Evolutionary conservation across 2,329 filamentous ascomycete genomes (phyloP), one percentile per base, ranked within the genome.

Genomic region (Fusarium robinianum): DNA sequence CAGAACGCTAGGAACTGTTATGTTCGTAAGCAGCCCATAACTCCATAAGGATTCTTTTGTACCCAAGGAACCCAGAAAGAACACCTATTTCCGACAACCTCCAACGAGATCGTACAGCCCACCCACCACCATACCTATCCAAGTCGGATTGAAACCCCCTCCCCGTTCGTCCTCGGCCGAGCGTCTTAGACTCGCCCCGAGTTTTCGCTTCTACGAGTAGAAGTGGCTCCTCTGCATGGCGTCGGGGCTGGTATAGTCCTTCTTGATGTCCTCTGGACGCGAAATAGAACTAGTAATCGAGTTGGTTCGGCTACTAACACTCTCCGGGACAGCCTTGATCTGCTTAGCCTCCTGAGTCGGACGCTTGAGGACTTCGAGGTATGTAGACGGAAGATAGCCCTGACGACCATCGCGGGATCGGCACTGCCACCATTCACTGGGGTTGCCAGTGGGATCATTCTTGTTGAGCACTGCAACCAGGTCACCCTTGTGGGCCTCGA

Each of bases 401-500:
- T 96, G 85, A 17, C 90, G 80, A 31, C 90, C 91, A 65, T 97
- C 90, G 49, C 94, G 80, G 10, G 92, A 87, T 41, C 94, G 81
- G 70, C 95, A 99, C 55, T 87, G 84, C 94, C 94, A 99, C 94
- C 94, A 99, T 65, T 99, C 92, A 38, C 88, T 94, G 5, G 90
- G 83, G 60, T 94, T 90, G 29, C 94, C 94, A 63, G 92, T 81
- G 1, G 94, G 94, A 62, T 99, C 94, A 12, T 83, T 87, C 73
- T 96, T 96, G 73, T 85, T 87, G 41, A 99, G 78, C 1, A 99
- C 90, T 17, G 94, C 94, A 11, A 99, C 91, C 39, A 97, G 83
- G 60, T 99, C 94, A 47, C 92, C 92, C 74, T 96, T 96, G 73
- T 88, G 91, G 16, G 95, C 92, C 23, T 88, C 84, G 10, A 99